These are phyloP conservation scores for Xerocomellus dryophilus DNA, from an alignment of 768 basidiomycete genomes.

Conservation along the genomic window DNA sequence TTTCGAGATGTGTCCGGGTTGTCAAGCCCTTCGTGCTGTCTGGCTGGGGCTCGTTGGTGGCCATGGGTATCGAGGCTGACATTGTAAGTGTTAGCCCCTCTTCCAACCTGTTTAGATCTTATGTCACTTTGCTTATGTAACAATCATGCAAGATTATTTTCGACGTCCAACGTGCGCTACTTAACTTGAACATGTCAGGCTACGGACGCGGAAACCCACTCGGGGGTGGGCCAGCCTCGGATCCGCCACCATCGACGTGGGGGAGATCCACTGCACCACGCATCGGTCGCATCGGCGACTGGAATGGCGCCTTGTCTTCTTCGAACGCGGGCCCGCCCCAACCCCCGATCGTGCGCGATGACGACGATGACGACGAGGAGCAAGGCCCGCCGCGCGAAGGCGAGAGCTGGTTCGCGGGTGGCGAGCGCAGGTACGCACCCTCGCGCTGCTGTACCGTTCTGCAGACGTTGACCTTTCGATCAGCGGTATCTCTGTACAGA, in stretches of 20 bases:
- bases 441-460: not conserved
- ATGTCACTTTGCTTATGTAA: no score
- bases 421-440: slow-evolving; percentile 73
- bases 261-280: slow-evolving; percentile 39
- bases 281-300: slow-evolving; percentile 54
- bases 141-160: no score
- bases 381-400: slow-evolving; percentile 35
- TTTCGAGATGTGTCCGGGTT: no score
- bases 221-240: slow-evolving; percentile 41
- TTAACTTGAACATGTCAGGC: slow-evolving; percentile 35
- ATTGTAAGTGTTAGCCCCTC: no score
- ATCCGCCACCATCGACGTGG: slow-evolving; percentile 51
- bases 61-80: no score
- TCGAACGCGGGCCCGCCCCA: slow-evolving; percentile 14
- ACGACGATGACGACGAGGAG: slow-evolving; percentile 49
- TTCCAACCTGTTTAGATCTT: no score
- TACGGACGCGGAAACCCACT: slow-evolving; percentile 45
- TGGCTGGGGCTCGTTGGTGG: no score
- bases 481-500: slow-evolving; percentile 87
- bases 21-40: no score
- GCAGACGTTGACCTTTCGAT: not conserved
- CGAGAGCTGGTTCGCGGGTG: slow-evolving; percentile 89
- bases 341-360: slow-evolving; percentile 21
- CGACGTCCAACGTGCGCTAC: no score
- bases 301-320: slow-evolving; percentile 34